phyloP scores from a whole-genome alignment of 2,329 filamentous ascomycete species.

The Xylariales sp. region DNA sequence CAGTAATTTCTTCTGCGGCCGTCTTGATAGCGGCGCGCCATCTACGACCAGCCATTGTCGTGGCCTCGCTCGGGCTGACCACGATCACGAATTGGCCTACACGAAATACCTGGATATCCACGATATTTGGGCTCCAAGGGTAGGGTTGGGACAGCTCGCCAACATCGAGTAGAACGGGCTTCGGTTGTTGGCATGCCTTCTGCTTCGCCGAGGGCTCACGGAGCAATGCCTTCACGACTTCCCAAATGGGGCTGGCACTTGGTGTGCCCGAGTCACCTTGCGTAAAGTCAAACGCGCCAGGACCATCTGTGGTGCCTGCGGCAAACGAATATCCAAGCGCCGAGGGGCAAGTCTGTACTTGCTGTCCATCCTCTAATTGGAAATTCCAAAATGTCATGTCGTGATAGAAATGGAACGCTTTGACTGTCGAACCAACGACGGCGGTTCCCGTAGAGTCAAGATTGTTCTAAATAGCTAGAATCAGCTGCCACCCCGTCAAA shows the following conservation, averaged over 20 bases:
- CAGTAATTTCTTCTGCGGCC: slow-evolving; percentile 55
- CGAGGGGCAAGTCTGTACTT: slow-evolving; percentile 81
- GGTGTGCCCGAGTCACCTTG: slow-evolving; percentile 80
- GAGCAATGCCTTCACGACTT: slow-evolving; percentile 75
- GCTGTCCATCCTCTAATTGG: slow-evolving; percentile 75
- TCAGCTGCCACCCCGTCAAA: slow-evolving; percentile 5
- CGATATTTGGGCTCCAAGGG: slow-evolving; percentile 87
- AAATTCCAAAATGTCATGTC: slow-evolving; percentile 82
- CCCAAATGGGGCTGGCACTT: slow-evolving; percentile 80
- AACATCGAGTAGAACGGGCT: slow-evolving; percentile 87
- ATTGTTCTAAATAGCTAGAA: slow-evolving; percentile 25
- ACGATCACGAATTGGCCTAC: slow-evolving; percentile 87
- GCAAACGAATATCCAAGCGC: slow-evolving; percentile 91
- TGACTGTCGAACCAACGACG: slow-evolving; percentile 73
- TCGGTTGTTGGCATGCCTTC: slow-evolving; percentile 79
- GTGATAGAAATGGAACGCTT: slow-evolving; percentile 83
- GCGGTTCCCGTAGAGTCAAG: slow-evolving; percentile 53
- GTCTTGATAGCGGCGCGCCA: slow-evolving; percentile 79
- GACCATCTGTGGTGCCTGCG: slow-evolving; percentile 88
- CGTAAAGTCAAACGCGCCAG: slow-evolving; percentile 89
- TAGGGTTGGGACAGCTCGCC: slow-evolving; percentile 82
- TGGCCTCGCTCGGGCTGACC: slow-evolving; percentile 87
- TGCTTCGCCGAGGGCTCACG: slow-evolving; percentile 77
- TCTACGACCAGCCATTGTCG: slow-evolving; percentile 89
- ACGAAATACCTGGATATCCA: slow-evolving; percentile 85